Conservation (phyloP, 192 early-diverging fungal genomes). For the Entrophospora sp. region DNA sequence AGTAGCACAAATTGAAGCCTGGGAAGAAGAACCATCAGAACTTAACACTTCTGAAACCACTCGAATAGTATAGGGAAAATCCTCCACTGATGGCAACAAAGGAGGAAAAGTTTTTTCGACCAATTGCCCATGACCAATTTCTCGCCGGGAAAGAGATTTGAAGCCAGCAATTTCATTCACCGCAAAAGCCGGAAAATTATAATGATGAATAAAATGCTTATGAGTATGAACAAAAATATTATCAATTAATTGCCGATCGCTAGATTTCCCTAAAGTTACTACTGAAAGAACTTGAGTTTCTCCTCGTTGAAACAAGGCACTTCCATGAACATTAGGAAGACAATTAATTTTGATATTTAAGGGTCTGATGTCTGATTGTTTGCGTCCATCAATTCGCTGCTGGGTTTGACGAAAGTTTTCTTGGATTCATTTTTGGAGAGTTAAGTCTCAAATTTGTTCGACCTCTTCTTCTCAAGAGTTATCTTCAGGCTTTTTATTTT, state of each 20-base stretch:
- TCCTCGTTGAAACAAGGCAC: neutral
- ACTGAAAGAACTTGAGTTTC: neutral
- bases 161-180: conserved; percentile 12
- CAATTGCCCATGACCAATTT: conserved; percentile 7
- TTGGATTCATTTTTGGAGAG: conserved; percentile 2
- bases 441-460: neutral
- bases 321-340: neutral
- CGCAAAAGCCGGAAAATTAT: conserved; percentile 10
- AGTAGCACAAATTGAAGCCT: conserved; percentile 7
- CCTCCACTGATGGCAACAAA: neutral
- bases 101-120: conserved; percentile 2
- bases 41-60: conserved; percentile 1
- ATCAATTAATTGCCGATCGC: neutral
- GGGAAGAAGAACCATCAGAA: conserved; percentile 13
- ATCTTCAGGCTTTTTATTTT: neutral
- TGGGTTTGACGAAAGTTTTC: neutral
- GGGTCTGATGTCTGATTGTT: neutral
- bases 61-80: neutral
- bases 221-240: neutral
- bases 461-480: neutral
- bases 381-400: neutral
- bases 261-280: conserved; percentile 3
- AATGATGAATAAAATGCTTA: conserved; percentile 13
- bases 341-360: conserved; percentile 2
- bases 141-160: neutral